Evolutionary conservation across 306 rosid species (phyloP), one percentile per base, ranked within the genome.

Genomic region (Gastrolobium bilobum): DNA sequence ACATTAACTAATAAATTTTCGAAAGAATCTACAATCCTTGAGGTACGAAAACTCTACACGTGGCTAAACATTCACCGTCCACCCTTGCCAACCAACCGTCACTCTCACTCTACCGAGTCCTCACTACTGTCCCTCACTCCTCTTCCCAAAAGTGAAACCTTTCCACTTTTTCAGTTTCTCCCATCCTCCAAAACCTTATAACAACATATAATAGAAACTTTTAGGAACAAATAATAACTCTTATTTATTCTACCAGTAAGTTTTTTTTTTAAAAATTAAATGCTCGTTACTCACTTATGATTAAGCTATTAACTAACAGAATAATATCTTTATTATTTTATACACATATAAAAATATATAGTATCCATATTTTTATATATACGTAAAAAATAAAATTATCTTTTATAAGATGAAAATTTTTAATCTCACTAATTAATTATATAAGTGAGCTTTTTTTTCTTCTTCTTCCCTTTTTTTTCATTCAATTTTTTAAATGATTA

Each of bases 11-110:
- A 20, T 20, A 20, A 20, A 20, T 20, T 20, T 20, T 1, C 4
- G 1, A 51, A 51, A 50, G 20, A 51, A 14, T n/a, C n/a, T 15
- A 1, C 6, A 56, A 2, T 3, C 4, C 5, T 8, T 29, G 10
- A 46, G 30, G n/a, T 4, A 8, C 11, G 58, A 4, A 51, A 7
- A 7, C 8, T 8, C 11, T 14, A 57, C 78, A 80, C 82, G 79
- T 75, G 82, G 82, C 80, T 46, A 54, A 47, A 35, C 7, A 6
- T 26, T 10, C 42, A 6, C 35, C 63, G 84, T 57, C 35, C 69
- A 68, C 57, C 15, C 2, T 1, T 26, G 20, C 38, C 69, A 15
- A 9, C 6, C 37, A 15, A 8, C 40, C 10, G 38, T 40, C 65
- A 56, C 71, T 59, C 69, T 52, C 39, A 14, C 43, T 69, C 59